Evolutionary conservation across 169 alveolate genomes (phyloP), one percentile per base, ranked within the genome.

Genomic region (Theileria orientalis): DNA sequence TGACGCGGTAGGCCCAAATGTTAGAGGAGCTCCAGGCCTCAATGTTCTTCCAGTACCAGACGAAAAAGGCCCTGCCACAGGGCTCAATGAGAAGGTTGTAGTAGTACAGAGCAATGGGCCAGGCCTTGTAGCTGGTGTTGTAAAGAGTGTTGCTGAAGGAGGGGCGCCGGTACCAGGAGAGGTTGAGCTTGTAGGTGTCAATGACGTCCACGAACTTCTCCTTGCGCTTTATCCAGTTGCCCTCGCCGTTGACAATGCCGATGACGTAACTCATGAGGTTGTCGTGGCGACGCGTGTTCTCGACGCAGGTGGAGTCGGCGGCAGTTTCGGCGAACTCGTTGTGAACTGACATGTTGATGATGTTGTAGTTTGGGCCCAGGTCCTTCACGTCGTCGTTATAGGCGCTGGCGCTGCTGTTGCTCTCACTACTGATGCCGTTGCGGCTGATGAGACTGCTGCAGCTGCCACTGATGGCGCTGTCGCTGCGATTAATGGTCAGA

Each of bases 151-250:
- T 82, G 62, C 89, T 73, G 63, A 64, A 82, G 11, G 63, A 32
- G n/a, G 89, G 89, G 16, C 89, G 57, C 35, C 76, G 51, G 63
- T 82, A 82, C 89, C 89, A 82, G 63, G 82, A 66, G 30, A 82
- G 29, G 47, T 74, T 63, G 30, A 82, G 62, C 82, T 82, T 82
- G 74, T 82, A 82, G 70, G 74, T 82, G 76, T 82, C 89, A 9
- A 82, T 74, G n/a, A 69, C 75, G 70, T 73, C 84, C 64, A 68
- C 76, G 62, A 59, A 82, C 16, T 71, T 72, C 75, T 82, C 89
- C 33, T 64, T 47, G 23, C 79, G 63, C 14, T 51, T 59, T 9
- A 82, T 29, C 89, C 89, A 82, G 64, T 49, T 64, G 33, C 82
- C 79, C 21, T 82, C 89, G 61, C 61, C 73, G 47, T 75, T 69